Base-by-base conservation (phyloP, 2,329 filamentous ascomycete species). In the Zarea fungicola region DNA sequence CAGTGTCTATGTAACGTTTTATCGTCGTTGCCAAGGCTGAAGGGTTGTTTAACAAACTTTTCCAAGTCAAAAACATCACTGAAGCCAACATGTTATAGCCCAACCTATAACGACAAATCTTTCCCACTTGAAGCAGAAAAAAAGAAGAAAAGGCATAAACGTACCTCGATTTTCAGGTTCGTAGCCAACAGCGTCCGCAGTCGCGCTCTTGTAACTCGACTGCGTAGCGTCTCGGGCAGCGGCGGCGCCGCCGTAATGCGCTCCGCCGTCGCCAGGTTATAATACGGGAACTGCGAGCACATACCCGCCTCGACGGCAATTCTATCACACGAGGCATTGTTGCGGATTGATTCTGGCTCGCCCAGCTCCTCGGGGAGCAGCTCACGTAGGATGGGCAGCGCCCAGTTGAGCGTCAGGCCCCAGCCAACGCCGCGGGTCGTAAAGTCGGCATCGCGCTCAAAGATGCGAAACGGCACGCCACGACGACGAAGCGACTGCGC, bases 391-490 rank as follows among this genome's bases (percentile, higher is more conserved):
- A 69, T 70, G 0, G 74, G 68, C 9, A 83, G 68, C 5, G 76
- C 78, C 80, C 80, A 85, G 58, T 84, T 78, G 49, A 85, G 66
- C 0, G 80, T 84, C 49, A 85, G 65, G 3, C 80, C 82, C 83
- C 81, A 85, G 53, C 81, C 80, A 4, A 71, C 66, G 18, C 65
- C 75, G 26, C 72, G 75, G 23, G 69, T 69, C 49, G 62, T 66
- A 35, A 76, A 65, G 34, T 74, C 69, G 5, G 58, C 50, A 54
- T 78, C 73, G n/a, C 76, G 71, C 57, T 81, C 78, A 55, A 77
- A 80, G 43, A 81, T 65, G 23, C 62, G 68, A 55, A 72, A 77
- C 5, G 68, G 60, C 6, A 75, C 58, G 9, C 50, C 55, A n/a
- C 58, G 50, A 22, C 55, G 61, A 42, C 58, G 59, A 3, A 69